These are phyloP conservation scores for Syzygium syzygioides DNA, from an alignment of 441 rosid genomes.

Conservation along the genomic window DNA sequence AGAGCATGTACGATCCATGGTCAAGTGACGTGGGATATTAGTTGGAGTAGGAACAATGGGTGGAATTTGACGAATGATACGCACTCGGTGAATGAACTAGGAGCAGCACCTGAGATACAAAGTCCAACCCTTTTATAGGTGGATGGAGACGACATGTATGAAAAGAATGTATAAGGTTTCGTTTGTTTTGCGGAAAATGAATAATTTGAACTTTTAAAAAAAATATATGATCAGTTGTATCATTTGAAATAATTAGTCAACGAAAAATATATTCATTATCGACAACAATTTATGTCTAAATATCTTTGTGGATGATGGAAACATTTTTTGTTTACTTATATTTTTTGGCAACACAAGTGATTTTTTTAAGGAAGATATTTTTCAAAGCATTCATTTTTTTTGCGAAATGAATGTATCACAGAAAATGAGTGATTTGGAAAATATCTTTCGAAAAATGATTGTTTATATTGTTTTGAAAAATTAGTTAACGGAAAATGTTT, in stretches of 20 bases:
- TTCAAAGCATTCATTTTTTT: no score
- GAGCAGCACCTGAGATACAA: not conserved
- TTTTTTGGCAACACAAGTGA: no score
- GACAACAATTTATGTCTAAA: not conserved
- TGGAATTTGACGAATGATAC: not conserved
- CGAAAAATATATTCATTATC: not conserved
- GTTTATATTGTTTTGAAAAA: no score
- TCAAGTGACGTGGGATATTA: not conserved
- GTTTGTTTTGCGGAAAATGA: accelerated
- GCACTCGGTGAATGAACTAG: not conserved
- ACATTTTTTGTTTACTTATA: no score
- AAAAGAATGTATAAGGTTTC: not conserved
- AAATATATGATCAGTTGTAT: not conserved
- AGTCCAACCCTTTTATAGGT: not conserved
- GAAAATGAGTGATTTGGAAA: no score
- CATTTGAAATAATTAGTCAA: not conserved
- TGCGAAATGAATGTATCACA: no score
- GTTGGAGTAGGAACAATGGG: not conserved
- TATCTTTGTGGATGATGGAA: not conserved
- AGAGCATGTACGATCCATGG: accelerated
- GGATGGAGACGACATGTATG: not conserved
- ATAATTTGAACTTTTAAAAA: not conserved
- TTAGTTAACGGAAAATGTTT: no score
- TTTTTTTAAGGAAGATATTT: no score
- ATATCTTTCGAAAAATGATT: no score